Evolutionary conservation across 345 rosid species (phyloP), one percentile per base, ranked within the genome.

Genomic region (Corchorus capsularis): DNA sequence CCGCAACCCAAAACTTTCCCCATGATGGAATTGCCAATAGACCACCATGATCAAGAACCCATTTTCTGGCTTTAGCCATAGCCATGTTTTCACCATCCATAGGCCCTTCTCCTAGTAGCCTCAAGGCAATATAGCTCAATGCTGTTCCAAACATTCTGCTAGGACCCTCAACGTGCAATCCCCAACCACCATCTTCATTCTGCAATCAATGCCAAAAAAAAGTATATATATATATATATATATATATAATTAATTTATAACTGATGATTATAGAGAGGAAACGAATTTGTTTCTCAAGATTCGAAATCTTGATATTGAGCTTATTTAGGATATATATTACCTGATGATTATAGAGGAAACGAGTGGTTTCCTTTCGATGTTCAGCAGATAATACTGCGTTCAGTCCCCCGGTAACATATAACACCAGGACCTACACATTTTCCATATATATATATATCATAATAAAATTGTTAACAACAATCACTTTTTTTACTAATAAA

Each of bases 101-200:
- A 15, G 72, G 79, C 4, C 84, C 90, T 70, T 86, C 92, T 59
- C 93, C 93, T 0, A 91, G 87, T 41, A 89, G 32, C 71, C 93
- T 84, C 86, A 91, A 61, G 43, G 88, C 75, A 20, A 91, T 77
- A 83, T 91, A 91, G 71, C 82, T 89, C 3, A 88, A 54, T 0
- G 79, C 88, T 5, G 92, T 80, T n/a, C 89, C 85, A 47, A 89
- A 87, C 93, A 89, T 88, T 60, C 84, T 80, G 75, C 92, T 91
- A 19, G 83, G 84, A 12, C 96, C 80, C 53, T 88, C 93, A n/a
- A 89, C 52, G 55, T 88, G 90, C 22, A 91, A 66, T 69, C 93
- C 96, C 92, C 93, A 86, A 5, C 91, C 91, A 72, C 92, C 94
- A 71, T 91, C 96, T 79, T 88, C 91, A 32, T 89, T 91, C 93